These are phyloP conservation scores for Aquilaria malaccensis DNA, from an alignment of 345 rosid genomes.

Conservation along the genomic window DNA sequence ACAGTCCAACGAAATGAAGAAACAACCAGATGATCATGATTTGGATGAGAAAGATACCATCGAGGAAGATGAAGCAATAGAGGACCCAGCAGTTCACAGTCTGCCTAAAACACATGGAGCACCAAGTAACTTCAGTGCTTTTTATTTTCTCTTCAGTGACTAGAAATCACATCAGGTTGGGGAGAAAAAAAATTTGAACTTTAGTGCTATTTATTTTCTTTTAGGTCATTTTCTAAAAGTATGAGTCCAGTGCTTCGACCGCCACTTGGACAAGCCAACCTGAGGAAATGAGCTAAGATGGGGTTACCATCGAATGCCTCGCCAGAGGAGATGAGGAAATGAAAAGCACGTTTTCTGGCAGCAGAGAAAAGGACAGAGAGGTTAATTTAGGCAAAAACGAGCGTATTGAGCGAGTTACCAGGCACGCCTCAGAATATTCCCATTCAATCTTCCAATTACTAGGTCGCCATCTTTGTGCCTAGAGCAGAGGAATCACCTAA, in stretches of 20 bases:
- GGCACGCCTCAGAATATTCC: conserved; percentile 27
- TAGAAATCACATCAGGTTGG: background rate
- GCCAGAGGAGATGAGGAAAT: conserved; percentile 9
- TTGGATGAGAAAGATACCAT: conserved; percentile 43
- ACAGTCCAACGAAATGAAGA: background rate
- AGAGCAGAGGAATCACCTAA: conserved; percentile 23
- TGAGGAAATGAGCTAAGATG: conserved; percentile 16
- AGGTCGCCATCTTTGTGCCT: conserved; percentile 17
- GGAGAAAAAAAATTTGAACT: background rate
- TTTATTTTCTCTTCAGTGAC: background rate
- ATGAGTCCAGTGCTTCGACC: conserved; percentile 18
- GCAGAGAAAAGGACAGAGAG: conserved; percentile 3
- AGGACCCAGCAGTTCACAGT: conserved; percentile 36
- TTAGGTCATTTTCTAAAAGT: conserved; percentile 12
- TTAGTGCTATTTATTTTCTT: background rate
- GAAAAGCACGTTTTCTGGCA: background rate
- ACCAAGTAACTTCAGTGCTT: conserved; percentile 27
- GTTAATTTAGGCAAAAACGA: conserved; percentile 12
- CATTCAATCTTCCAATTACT: conserved; percentile 10
- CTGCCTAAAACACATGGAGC: conserved; percentile 38
- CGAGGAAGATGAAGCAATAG: conserved; percentile 41
- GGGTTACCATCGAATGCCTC: conserved; percentile 13
- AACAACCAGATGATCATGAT: conserved; percentile 43
- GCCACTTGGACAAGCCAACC: conserved; percentile 19
- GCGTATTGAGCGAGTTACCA: conserved; percentile 18